Evolutionary conservation across 2,329 filamentous ascomycete species (phyloP).

Genomic region (Verticillium longisporum): DNA sequence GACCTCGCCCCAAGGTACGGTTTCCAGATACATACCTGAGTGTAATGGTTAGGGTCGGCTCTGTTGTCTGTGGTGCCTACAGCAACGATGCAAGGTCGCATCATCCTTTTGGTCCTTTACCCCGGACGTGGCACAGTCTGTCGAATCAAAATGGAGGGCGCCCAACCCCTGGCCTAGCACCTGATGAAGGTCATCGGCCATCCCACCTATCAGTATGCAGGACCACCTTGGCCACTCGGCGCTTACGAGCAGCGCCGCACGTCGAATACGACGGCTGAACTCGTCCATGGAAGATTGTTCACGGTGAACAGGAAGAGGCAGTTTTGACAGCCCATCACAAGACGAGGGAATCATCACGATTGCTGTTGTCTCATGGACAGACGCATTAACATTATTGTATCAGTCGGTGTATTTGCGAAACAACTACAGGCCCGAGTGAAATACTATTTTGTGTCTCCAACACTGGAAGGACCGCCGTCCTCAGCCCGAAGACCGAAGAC

Average conservation of each 20-base stretch:
- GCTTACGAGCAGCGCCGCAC: neutral
- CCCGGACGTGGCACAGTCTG: neutral
- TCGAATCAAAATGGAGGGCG: neutral
- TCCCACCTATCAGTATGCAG: neutral
- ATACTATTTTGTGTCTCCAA: neutral
- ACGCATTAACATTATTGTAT: conserved; percentile 3
- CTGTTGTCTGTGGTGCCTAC: neutral
- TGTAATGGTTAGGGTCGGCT: neutral
- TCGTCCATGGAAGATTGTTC: no score
- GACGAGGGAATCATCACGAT: neutral
- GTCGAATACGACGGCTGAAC: neutral
- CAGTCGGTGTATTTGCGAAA: conserved; percentile 2
- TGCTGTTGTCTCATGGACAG: neutral
- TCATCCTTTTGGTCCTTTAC: neutral
- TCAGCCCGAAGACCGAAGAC: neutral
- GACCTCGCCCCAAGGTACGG: neutral
- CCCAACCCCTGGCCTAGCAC: neutral
- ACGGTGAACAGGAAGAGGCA: neutral
- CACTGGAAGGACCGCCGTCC: neutral
- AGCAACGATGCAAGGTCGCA: neutral
- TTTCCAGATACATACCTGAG: neutral
- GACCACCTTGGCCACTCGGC: neutral
- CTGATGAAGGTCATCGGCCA: neutral
- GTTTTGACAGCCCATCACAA: neutral
- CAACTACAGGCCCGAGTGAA: neutral